phyloP scores from a whole-genome alignment of 2,329 filamentous ascomycete species.

The Bipolaris bicolor region DNA sequence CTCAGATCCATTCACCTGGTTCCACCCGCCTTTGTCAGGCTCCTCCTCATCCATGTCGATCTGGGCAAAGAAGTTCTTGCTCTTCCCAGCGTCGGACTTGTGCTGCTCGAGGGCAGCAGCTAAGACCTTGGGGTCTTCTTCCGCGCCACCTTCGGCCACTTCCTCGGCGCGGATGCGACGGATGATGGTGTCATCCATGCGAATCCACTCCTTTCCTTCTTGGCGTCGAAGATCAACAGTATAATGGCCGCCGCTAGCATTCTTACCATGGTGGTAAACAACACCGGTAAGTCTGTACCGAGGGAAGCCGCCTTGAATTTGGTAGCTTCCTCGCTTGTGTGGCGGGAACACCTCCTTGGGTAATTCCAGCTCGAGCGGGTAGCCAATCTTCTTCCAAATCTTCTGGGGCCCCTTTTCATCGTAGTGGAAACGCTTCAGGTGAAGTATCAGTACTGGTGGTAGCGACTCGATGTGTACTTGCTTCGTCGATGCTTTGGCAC shows the following conservation, averaged over 20 bases:
- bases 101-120: constrained; percentile 70
- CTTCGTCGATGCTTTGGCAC: constrained; percentile 82
- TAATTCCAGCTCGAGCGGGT: constrained; percentile 92
- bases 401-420: constrained; percentile 90
- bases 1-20: constrained; percentile 74
- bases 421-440: constrained; percentile 97
- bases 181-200: constrained; percentile 91
- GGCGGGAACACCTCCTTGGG: constrained; percentile 87
- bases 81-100: constrained; percentile 61
- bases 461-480: constrained; percentile 93
- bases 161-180: constrained; percentile 84
- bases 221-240: constrained; percentile 96
- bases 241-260: constrained; percentile 94
- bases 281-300: constrained; percentile 87
- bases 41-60: constrained; percentile 65
- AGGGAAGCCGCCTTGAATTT: constrained; percentile 71
- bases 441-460: constrained; percentile 89
- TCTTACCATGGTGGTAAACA: constrained; percentile 97
- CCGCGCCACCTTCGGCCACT: constrained; percentile 82
- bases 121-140: constrained; percentile 76
- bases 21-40: constrained; percentile 76
- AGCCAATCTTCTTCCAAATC: constrained; percentile 98
- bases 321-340: constrained; percentile 70
- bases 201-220: constrained; percentile 94
- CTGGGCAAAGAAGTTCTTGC: constrained; percentile 76